Percentiles rank a stretch among this genome's conserved stretches.
phyloP scores from a whole-genome alignment of 305 asterid genomes.

The Solanum chacoense region DNA sequence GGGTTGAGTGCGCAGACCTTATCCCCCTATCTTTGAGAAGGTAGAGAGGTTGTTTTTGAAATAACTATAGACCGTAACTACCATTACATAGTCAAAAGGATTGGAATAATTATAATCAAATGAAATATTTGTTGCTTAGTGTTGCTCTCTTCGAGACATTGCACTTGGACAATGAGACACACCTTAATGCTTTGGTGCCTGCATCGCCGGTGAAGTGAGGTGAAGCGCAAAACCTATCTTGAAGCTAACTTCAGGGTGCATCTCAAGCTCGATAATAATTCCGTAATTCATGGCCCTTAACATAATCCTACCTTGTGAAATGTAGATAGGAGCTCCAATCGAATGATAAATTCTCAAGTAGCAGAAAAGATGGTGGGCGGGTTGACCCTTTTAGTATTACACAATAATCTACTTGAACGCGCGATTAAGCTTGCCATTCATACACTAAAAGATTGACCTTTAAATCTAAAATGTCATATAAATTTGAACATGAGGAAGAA shows the following conservation, averaged over 20 bases:
- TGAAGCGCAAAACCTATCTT: not conserved
- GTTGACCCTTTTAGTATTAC: not conserved
- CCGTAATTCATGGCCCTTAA: not conserved
- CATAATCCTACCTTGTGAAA: not conserved
- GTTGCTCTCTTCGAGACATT: not conserved
- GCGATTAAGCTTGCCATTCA: not conserved
- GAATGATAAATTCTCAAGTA: not conserved
- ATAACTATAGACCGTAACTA: not conserved
- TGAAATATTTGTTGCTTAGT: not conserved
- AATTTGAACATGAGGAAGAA: not conserved
- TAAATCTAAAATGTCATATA: not conserved
- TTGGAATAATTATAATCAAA: not conserved
- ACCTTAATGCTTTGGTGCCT: not conserved
- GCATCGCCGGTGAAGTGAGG: not conserved
- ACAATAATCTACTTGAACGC: not conserved
- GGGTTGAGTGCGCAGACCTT: not conserved
- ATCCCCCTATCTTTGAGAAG: not conserved
- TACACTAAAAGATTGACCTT: not conserved
- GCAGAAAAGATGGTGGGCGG: not conserved
- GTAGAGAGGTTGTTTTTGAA: not conserved
- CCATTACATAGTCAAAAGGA: not conserved
- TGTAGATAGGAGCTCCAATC: not conserved
- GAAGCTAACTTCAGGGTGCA: not conserved
- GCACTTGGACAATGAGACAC: not conserved
- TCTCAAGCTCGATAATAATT: not conserved